A percentile compares a stretch with the other conserved stretches of the same genome.
Evolutionary conservation across 2,329 filamentous ascomycete genomes (phyloP).

Genomic region (Madurella fahalii): DNA sequence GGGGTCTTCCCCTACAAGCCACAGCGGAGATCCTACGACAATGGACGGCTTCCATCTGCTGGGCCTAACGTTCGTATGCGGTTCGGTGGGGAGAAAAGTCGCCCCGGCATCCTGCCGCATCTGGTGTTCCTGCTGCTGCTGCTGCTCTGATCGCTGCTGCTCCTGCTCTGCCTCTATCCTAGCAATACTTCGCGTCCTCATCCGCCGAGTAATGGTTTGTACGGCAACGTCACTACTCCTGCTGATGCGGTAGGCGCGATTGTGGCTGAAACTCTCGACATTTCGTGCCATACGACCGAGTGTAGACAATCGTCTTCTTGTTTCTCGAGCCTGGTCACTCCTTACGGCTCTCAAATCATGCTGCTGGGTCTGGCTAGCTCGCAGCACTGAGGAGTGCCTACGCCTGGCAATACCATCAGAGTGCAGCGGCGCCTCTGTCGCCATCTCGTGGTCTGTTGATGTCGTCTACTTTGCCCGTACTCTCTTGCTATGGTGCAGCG

Average conservation of each 20-base stretch:
- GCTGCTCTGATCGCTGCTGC: neutral
- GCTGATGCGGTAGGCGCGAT: slow-evolving; percentile 1
- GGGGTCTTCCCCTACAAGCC: slow-evolving; percentile 31
- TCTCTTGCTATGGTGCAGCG: neutral
- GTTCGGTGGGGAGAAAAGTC: no score
- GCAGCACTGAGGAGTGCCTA: neutral
- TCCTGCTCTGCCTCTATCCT: neutral
- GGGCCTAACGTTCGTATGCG: slow-evolving; percentile 5
- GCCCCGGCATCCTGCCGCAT: neutral
- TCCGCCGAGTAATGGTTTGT: neutral
- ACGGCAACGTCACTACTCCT: neutral
- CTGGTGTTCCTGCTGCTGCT: neutral
- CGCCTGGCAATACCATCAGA: neutral
- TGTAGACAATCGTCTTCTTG: slow-evolving; percentile 8
- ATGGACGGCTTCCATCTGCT: slow-evolving; percentile 30
- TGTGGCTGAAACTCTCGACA: slow-evolving; percentile 10
- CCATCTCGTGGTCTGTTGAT: neutral
- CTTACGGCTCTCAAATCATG: neutral
- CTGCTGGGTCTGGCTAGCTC: neutral
- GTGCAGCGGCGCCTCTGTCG: neutral
- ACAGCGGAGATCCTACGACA: slow-evolving; percentile 33
- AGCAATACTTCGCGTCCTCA: slow-evolving; percentile 8
- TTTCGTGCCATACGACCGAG: slow-evolving; percentile 1
- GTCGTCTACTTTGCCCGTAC: neutral
- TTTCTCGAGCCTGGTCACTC: neutral